A percentile compares a stretch with the other conserved stretches of the same genome.
Conservation (phyloP, 495 filamentous ascomycete species). For the Lepraria neglecta region DNA sequence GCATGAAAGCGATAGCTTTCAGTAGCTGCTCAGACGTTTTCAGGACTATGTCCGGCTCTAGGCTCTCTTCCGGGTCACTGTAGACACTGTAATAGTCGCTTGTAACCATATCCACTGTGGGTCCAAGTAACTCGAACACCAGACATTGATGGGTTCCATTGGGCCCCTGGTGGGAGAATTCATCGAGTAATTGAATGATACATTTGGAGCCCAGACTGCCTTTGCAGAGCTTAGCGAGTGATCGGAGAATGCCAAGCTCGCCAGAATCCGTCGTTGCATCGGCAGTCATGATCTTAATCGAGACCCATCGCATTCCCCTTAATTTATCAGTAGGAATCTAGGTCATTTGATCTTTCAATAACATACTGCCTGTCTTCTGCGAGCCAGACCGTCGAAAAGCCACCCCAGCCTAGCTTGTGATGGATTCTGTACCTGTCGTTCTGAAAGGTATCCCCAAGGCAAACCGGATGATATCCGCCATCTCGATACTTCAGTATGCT, state of each 20-base stretch:
- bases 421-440: slow-evolving; percentile 40
- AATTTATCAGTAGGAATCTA: not conserved
- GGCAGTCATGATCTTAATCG: slow-evolving; percentile 15
- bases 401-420: slow-evolving; percentile 46
- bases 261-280: not conserved
- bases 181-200: slow-evolving; percentile 36
- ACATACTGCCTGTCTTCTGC: slow-evolving; percentile 35
- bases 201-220: slow-evolving; percentile 24
- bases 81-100: slow-evolving; percentile 25
- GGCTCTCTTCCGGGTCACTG: slow-evolving; percentile 20
- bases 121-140: slow-evolving; percentile 42
- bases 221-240: not conserved
- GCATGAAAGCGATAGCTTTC: slow-evolving; percentile 31
- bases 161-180: slow-evolving; percentile 37
- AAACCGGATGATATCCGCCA: slow-evolving; percentile 43
- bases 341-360: not conserved
- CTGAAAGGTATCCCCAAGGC: slow-evolving; percentile 36
- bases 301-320: slow-evolving; percentile 9
- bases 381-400: slow-evolving; percentile 47
- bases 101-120: slow-evolving; percentile 24
- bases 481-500: slow-evolving; percentile 27
- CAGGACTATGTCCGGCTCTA: slow-evolving; percentile 26
- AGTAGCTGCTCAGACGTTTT: slow-evolving; percentile 32
- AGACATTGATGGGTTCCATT: slow-evolving; percentile 43
- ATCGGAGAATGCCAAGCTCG: slow-evolving; percentile 11